Base-by-base conservation (phyloP, 441 rosid species). In the Populus hybrid region DNA sequence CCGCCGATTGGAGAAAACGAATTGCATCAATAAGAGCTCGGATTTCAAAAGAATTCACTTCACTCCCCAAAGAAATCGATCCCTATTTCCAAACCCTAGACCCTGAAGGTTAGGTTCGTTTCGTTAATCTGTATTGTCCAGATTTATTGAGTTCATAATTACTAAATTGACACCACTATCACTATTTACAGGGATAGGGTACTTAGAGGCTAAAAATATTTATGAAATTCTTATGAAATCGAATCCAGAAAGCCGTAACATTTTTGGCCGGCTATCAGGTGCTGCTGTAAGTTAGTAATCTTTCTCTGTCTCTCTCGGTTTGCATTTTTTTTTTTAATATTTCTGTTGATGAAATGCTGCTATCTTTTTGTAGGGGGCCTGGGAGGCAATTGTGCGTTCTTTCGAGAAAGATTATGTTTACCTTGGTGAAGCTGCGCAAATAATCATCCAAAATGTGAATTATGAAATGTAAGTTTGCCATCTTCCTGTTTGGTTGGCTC, bases 371-470 rank as follows among this genome's bases (percentile, higher is more conserved):
- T 79, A 96, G 99, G 99, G 98, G 72, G 82, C 88, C 64, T 96
- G 98, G 99, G 99, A 94, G 83, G 89, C 94, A 71, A 90, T 93
- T 83, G 89, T 93, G 80, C 92, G 77, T 79, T 88, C 92, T 71
- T 92, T 84, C 77, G 97, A 96, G 86, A 94, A 96, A 79, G 97
- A 96, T 85, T 86, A 90, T 83, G 84, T 96, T 81, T 96, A 71
- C 89, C 96, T 94, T 31, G 99, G 98, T 9, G 98, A 94, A 87
- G 98, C 97, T 77, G 97, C 99, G 66, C 98, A 93, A 77, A 86
- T 92, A 73, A 94, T 96, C 53, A 85, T 92, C 78, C 98, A 94
- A 81, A 94, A 93, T 86, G 97, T 94, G 33, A 93, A 87, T 76
- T 96, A 93, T 78, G 98, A 96, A 84, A 94, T 96, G 99, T 96